A percentile compares a stretch with the other conserved stretches of the same genome.
These are phyloP conservation scores for Aspergillus eucalypticola DNA, from an alignment of 2,329 filamentous ascomycete species.

Conservation along the genomic window DNA sequence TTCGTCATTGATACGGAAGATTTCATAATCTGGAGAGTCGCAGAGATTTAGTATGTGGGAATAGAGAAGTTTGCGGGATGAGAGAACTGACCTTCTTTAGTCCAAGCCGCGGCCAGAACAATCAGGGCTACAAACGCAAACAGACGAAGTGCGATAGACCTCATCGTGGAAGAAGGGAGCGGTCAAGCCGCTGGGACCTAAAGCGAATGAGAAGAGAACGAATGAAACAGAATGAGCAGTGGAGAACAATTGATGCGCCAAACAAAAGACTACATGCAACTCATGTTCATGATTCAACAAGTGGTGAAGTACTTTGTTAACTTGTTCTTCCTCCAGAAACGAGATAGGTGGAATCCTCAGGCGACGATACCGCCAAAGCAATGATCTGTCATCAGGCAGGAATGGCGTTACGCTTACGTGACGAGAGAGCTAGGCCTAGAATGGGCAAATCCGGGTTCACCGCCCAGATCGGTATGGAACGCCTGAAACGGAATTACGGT, in stretches of 20 bases:
- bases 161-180: constrained; percentile 60
- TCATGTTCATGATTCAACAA: background rate
- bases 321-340: background rate
- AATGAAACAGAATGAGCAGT: background rate
- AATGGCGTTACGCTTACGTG: constrained; percentile 13
- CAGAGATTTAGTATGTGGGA: background rate
- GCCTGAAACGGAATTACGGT: background rate
- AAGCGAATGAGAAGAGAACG: constrained; percentile 13
- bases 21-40: constrained; percentile 75
- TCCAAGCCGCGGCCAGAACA: constrained; percentile 73
- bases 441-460: background rate
- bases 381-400: constrained; percentile 15
- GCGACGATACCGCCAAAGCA: background rate
- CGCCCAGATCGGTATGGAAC: background rate
- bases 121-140: constrained; percentile 70
- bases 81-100: constrained; percentile 70
- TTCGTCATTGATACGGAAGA: constrained; percentile 93
- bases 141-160: constrained; percentile 62
- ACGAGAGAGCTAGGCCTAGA: background rate
- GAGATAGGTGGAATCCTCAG: constrained; percentile 4
- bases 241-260: background rate
- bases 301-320: background rate
- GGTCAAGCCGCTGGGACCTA: constrained; percentile 27
- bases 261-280: background rate
- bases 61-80: background rate